Evolutionary conservation across 768 basidiomycete genomes (phyloP).

Genomic region (Tephrocybe sp.): DNA sequence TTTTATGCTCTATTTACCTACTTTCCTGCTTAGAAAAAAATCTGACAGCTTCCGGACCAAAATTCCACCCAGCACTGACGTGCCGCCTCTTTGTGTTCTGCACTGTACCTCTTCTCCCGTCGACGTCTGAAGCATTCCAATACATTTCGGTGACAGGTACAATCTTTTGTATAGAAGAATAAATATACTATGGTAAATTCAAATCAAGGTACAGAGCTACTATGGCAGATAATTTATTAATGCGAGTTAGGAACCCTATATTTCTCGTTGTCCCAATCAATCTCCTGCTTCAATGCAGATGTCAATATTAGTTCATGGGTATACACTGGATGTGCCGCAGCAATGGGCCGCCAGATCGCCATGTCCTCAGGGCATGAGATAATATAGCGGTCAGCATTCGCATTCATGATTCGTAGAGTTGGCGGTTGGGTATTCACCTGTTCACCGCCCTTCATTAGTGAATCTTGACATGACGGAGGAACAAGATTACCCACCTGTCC

Average conservation of each 20-base stretch:
- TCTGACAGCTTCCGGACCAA: too few relatives aligned
- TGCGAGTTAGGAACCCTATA: conserved; percentile 30
- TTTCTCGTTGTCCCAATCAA: conserved; percentile 57
- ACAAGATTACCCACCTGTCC: conserved; percentile 55
- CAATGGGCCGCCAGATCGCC: conserved; percentile 65
- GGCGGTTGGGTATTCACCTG: conserved; percentile 50
- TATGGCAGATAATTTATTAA: background rate
- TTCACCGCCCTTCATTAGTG: conserved; percentile 4
- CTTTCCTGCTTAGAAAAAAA: too few relatives aligned
- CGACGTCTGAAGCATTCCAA: too few relatives aligned
- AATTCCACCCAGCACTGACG: too few relatives aligned
- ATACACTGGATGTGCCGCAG: conserved; percentile 55
- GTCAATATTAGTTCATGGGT: conserved; percentile 66
- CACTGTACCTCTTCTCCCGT: too few relatives aligned
- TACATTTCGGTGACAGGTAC: too few relatives aligned
- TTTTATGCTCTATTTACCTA: too few relatives aligned
- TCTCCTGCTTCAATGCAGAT: conserved; percentile 62
- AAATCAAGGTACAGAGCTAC: too few relatives aligned
- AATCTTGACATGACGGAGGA: background rate
- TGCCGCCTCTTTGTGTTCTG: too few relatives aligned
- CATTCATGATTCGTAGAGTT: conserved; percentile 54
- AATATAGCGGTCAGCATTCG: conserved; percentile 53
- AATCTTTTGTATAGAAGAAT: too few relatives aligned
- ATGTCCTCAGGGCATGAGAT: conserved; percentile 68
- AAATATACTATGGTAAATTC: too few relatives aligned